Percentiles rank a stretch among this genome's conserved stretches.
Evolutionary conservation across 1,284 basidiomycete species (phyloP).

Genomic region (Melampsora americana): DNA sequence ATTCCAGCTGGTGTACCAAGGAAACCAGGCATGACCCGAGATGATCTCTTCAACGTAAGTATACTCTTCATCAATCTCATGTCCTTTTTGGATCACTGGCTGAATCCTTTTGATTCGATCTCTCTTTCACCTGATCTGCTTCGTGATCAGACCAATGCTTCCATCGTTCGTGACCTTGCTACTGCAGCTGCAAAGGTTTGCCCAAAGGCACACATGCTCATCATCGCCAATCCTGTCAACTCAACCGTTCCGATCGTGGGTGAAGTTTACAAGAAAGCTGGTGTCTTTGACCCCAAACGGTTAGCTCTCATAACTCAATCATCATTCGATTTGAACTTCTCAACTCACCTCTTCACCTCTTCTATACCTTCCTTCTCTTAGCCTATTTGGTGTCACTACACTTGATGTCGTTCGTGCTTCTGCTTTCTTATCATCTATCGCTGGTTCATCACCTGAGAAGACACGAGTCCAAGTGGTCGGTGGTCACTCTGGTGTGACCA

Average conservation of each 20-base stretch:
- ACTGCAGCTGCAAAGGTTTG: constrained; percentile 76
- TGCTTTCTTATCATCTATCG: constrained; percentile 82
- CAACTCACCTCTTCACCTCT: not conserved
- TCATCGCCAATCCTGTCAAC: constrained; percentile 70
- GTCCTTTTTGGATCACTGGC: not conserved
- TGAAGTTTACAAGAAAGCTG: constrained; percentile 88
- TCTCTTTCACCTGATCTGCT: constrained; percentile 30
- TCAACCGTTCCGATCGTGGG: constrained; percentile 96
- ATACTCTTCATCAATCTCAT: not conserved
- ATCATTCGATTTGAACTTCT: not conserved
- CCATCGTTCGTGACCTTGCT: constrained; percentile 90
- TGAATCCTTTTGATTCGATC: no score
- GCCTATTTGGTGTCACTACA: constrained; percentile 95
- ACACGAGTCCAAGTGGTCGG: constrained; percentile 49
- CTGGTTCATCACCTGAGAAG: constrained; percentile 62
- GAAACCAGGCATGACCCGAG: constrained; percentile 84
- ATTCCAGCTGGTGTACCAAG: constrained; percentile 97
- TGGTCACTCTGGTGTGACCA: constrained; percentile 56
- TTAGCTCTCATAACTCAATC: constrained; percentile 50
- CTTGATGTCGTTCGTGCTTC: constrained; percentile 96
- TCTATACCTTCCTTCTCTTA: constrained; percentile 51
- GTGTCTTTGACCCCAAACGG: constrained; percentile 86
- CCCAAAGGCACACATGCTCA: constrained; percentile 88
- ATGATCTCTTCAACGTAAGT: constrained; percentile 84
- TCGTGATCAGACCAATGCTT: constrained; percentile 80